Conservation (phyloP, 768 basidiomycete genomes). For the Clitopilus hobsonii region DNA sequence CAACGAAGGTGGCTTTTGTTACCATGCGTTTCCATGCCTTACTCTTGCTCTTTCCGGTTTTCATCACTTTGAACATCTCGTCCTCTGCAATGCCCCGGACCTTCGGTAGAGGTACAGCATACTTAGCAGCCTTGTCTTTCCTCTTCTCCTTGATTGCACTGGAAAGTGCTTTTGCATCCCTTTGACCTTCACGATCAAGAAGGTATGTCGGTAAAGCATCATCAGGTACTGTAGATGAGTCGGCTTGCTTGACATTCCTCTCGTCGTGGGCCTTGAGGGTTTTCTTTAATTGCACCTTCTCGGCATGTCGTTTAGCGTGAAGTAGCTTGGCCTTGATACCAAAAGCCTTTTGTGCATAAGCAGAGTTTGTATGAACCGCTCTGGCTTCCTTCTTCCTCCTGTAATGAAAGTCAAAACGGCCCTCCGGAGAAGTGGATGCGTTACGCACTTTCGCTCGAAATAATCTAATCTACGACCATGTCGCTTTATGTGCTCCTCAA, state of each 20-base stretch:
- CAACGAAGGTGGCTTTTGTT: conserved; percentile 98
- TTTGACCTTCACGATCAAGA: conserved; percentile 96
- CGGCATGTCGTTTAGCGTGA: conserved; percentile 92
- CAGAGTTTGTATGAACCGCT: conserved; percentile 71
- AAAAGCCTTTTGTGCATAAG: conserved; percentile 87
- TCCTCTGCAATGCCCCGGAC: conserved; percentile 98
- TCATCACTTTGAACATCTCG: conserved; percentile 99
- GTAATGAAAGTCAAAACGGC: conserved; percentile 1
- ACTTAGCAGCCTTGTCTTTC: conserved; percentile 99
- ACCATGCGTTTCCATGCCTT: conserved; percentile 99
- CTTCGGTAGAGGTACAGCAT: conserved; percentile 93
- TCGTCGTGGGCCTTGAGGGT: conserved; percentile 99
- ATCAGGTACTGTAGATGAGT: conserved; percentile 76
- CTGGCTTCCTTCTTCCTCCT: conserved; percentile 85
- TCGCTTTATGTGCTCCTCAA: conserved; percentile 97
- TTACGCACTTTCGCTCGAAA: conserved; percentile 85
- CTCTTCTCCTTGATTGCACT: conserved; percentile 97
- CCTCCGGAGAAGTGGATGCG: not conserved
- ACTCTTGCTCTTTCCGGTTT: conserved; percentile 93
- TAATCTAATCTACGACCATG: conserved; percentile 95
- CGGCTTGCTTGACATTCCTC: conserved; percentile 93
- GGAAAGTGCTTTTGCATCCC: conserved; percentile 94
- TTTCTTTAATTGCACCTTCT: conserved; percentile 99
- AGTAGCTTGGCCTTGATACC: conserved; percentile 98
- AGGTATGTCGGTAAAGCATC: conserved; percentile 94